phyloP scores from a whole-genome alignment of 2,329 filamentous ascomycete species.

The Apiospora marii region DNA sequence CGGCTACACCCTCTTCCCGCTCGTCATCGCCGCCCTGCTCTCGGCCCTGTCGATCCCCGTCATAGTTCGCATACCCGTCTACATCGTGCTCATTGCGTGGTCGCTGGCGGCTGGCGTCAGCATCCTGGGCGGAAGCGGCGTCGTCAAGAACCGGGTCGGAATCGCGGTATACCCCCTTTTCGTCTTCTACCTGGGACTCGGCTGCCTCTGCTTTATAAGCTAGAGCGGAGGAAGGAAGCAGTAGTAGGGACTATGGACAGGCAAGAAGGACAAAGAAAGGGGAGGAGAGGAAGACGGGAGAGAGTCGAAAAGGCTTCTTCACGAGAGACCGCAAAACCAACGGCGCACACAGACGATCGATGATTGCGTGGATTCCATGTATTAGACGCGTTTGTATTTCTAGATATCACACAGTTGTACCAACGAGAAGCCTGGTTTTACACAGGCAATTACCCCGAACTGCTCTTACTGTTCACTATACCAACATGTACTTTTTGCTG shows the following conservation, averaged over 20 bases:
- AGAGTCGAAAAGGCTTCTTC: background rate
- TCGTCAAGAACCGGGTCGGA: conserved; percentile 92
- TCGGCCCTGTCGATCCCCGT: conserved; percentile 82
- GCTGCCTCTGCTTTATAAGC: conserved; percentile 97
- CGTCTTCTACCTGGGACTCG: conserved; percentile 92
- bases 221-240: conserved; percentile 50
- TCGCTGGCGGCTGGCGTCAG: conserved; percentile 94
- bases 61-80: conserved; percentile 88
- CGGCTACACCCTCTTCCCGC: conserved; percentile 95
- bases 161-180: conserved; percentile 95
- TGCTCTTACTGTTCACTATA: background rate
- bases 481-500: background rate
- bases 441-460: background rate
- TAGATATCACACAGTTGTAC: background rate
- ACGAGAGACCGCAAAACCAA: background rate
- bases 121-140: conserved; percentile 93
- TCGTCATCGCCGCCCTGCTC: conserved; percentile 90
- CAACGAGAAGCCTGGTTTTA: background rate
- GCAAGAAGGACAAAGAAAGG: background rate
- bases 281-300: background rate
- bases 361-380: conserved; percentile 1
- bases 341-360: background rate
- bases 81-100: conserved; percentile 88
- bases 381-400: conserved; percentile 15
- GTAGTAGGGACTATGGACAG: background rate